Conservation (phyloP, 768 basidiomycete genomes). For the Amanita subjunquillea region DNA sequence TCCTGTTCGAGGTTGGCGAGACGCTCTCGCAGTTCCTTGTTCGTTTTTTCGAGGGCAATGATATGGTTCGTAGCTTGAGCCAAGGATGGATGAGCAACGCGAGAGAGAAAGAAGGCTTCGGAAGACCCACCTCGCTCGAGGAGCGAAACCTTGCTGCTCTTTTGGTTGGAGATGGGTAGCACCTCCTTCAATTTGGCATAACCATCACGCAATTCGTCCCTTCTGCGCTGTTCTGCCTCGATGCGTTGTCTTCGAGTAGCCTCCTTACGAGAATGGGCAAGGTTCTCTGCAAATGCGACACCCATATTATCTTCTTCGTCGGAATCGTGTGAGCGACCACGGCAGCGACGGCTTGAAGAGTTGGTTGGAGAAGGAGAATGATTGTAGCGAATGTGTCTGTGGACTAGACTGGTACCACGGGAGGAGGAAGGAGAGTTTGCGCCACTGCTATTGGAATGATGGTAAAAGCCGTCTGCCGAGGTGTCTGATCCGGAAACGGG, state of each 20-base stretch:
- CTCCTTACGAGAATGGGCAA: conserved; percentile 74
- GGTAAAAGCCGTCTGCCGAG: conserved; percentile 74
- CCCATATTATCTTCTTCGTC: conserved; percentile 72
- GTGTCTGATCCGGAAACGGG: conserved; percentile 86
- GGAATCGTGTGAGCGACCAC: conserved; percentile 66
- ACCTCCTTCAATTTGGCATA: conserved; percentile 85
- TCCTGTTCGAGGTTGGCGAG: conserved; percentile 59
- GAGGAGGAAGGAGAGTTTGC: conserved; percentile 74
- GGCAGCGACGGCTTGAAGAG: conserved; percentile 58
- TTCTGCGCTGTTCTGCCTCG: conserved; percentile 81
- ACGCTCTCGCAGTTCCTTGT: conserved; percentile 61
- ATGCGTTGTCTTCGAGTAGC: conserved; percentile 77
- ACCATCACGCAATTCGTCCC: conserved; percentile 85
- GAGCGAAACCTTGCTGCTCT: conserved; percentile 83
- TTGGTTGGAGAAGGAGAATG: conserved; percentile 76
- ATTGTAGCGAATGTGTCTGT: conserved; percentile 66
- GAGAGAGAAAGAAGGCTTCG: conserved; percentile 5
- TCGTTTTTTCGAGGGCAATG: conserved; percentile 57
- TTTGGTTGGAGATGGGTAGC: conserved; percentile 80
- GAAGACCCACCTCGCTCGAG: conserved; percentile 67
- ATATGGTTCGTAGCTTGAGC: conserved; percentile 71
- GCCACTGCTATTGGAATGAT: conserved; percentile 69
- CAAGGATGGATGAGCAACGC: conserved; percentile 6
- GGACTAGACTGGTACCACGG: conserved; percentile 65
- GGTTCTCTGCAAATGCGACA: conserved; percentile 53